Evolutionary conservation across 169 alveolate genomes (phyloP).

Genomic region (Cryptosporidium parvum): DNA sequence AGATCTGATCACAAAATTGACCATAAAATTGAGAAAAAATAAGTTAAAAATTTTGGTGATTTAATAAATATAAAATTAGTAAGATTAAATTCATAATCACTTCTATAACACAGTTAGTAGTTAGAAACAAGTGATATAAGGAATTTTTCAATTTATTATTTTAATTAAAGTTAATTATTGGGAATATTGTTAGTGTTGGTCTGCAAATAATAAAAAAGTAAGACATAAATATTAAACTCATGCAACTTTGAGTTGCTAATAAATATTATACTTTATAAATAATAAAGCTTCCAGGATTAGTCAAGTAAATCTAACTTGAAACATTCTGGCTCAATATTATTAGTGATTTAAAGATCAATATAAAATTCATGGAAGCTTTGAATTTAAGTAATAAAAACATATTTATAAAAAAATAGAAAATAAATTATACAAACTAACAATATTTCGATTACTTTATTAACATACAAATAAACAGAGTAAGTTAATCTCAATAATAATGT

Average conservation of each 20-base stretch:
- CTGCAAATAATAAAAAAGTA: neutral
- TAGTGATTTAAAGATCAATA: neutral
- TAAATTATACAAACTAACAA: no score
- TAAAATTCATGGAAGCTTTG: neutral
- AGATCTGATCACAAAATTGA: slow-evolving; percentile 56
- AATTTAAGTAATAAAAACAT: no score
- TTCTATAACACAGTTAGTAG: neutral
- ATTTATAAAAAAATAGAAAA: no score
- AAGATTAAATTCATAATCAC: neutral
- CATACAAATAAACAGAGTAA: neutral
- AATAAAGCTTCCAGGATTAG: neutral
- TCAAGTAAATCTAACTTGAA: neutral
- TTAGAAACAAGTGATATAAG: no score
- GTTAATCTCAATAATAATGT: neutral
- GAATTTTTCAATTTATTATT: no score
- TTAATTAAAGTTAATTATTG: no score
- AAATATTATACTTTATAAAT: no score
- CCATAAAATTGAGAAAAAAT: neutral
- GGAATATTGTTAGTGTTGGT: no score
- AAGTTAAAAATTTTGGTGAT: neutral
- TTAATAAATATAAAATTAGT: neutral
- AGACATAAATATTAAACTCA: neutral
- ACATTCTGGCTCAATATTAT: no score
- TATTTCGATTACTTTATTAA: no score
- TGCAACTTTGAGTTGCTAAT: neutral